phyloP scores from a whole-genome alignment of 2,329 filamentous ascomycete species.

The Talaromyces sp. region DNA sequence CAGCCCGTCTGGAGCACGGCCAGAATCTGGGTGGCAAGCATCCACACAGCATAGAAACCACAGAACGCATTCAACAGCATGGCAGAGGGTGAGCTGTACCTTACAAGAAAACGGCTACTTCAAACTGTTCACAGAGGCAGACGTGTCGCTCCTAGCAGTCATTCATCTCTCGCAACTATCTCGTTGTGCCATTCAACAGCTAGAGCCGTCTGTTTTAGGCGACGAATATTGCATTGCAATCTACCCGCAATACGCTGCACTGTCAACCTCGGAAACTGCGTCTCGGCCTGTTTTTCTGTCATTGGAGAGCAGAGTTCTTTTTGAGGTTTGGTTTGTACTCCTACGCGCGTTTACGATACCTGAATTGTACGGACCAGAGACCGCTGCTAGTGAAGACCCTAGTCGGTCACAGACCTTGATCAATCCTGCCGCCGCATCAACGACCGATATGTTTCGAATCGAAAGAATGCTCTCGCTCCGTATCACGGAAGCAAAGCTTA shows the following conservation, averaged over 20 bases:
- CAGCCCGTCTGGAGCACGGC: slow-evolving; percentile 39
- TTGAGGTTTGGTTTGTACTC: slow-evolving; percentile 95
- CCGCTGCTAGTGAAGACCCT: slow-evolving; percentile 40
- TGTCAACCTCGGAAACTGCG: slow-evolving; percentile 69
- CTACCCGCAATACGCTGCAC: slow-evolving; percentile 85
- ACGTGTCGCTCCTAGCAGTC: slow-evolving; percentile 74
- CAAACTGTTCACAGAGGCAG: slow-evolving; percentile 83
- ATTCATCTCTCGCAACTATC: slow-evolving; percentile 88
- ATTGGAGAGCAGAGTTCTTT: slow-evolving; percentile 81
- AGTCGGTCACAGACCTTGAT: slow-evolving; percentile 33
- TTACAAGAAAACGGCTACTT: slow-evolving; percentile 93
- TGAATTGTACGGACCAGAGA: slow-evolving; percentile 75
- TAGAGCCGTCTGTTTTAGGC: slow-evolving; percentile 86
- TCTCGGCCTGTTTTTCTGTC: slow-evolving; percentile 87
- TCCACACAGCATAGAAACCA: slow-evolving; percentile 55
- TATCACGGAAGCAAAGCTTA: slow-evolving; percentile 62
- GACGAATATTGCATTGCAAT: slow-evolving; percentile 94
- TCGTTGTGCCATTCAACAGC: slow-evolving; percentile 82
- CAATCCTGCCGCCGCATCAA: slow-evolving; percentile 28
- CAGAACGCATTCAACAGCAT: slow-evolving; percentile 62
- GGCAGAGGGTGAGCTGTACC: slow-evolving; percentile 88
- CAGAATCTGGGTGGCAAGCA: slow-evolving; percentile 43
- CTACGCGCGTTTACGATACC: slow-evolving; percentile 88
- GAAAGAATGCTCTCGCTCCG: slow-evolving; percentile 60
- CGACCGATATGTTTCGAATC: slow-evolving; percentile 64